Evolutionary conservation across 225 moss, liverwort and hornwort genomes (phyloP), one percentile per base, ranked within the genome.

Genomic region (Lunularia cruciata): DNA sequence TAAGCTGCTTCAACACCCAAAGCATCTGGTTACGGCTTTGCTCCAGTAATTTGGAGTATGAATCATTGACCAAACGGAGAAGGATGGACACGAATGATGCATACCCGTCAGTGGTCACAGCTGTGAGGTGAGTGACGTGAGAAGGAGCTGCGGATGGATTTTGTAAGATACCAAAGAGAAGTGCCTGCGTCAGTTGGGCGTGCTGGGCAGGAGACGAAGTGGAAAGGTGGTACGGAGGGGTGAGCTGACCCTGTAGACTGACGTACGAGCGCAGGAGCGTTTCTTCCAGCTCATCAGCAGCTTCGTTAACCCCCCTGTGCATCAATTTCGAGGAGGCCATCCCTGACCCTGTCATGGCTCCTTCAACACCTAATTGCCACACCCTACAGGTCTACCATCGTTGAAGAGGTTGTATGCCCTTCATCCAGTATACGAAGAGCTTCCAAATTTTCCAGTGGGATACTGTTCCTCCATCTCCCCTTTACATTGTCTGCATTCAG

Each of bases 1-100:
- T 91, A 22, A 98, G 84, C 79, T 98, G 91, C 82, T 87, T 87
- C 54, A 98, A 47, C 9, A 98, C 85, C 98, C 98, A 98, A 47
- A 93, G 51, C 52, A 98, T 84, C 77, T 98, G 98, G 23, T 52
- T 81, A 19, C 93, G 89, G 40, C 93, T 86, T 75, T 86, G 93
- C 26, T 98, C 98, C 23, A 93, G 76, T 3, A 98, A 78, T 83
- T 93, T 98, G 1, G 86, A 75, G 62, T 93, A 98, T 25, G 85
- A 93, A 22, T 98, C 98, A 49, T 91, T 98, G n/a, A 93, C 98
- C 22, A 98, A 77, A 8, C 93, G 85, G 45, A 85, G 72, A 34
- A 93, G 81, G 65, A 91, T 84, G 68, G 85, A 64, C 39, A 98
- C 93, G 64, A 98, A 93, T 10, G 91, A 85, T 26, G 86, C 85